Evolutionary conservation across 768 basidiomycete genomes (phyloP).

Genomic region (Gymnopilus dilepis): DNA sequence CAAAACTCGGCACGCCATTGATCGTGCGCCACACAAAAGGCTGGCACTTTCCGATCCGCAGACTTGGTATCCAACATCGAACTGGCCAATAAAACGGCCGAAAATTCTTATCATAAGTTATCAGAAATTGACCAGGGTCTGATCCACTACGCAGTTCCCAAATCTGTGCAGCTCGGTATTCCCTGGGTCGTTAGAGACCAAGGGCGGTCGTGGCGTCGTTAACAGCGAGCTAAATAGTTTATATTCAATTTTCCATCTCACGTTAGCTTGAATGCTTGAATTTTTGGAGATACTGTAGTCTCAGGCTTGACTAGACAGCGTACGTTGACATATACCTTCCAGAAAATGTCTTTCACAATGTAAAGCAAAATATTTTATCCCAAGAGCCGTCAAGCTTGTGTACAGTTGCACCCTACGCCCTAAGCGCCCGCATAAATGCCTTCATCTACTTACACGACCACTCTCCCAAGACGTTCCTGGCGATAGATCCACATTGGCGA

Average conservation of each 20-base stretch:
- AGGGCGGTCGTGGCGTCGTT: not conserved
- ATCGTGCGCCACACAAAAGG: not conserved
- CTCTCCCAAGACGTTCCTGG: not conserved
- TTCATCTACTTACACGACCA: not conserved
- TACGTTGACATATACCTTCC: not conserved
- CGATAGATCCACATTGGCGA: not conserved
- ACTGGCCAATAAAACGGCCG: not conserved
- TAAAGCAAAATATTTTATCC: not conserved
- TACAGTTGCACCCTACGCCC: slow-evolving; percentile 3
- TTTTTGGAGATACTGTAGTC: no score
- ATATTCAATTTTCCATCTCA: no score
- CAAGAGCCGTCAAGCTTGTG: not conserved
- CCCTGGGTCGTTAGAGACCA: not conserved
- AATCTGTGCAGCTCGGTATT: no score
- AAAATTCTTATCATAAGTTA: not conserved
- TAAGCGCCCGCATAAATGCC: slow-evolving; percentile 15
- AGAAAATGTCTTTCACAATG: not conserved
- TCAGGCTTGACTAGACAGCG: not conserved
- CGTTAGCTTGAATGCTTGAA: no score
- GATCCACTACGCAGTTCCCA: not conserved
- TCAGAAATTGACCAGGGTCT: not conserved
- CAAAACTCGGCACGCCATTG: not conserved
- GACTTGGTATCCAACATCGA: not conserved
- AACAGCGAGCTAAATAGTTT: not conserved
- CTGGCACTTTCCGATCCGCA: slow-evolving; percentile 3